Conservation (phyloP, 768 basidiomycete genomes). For the Trametes elegans region DNA sequence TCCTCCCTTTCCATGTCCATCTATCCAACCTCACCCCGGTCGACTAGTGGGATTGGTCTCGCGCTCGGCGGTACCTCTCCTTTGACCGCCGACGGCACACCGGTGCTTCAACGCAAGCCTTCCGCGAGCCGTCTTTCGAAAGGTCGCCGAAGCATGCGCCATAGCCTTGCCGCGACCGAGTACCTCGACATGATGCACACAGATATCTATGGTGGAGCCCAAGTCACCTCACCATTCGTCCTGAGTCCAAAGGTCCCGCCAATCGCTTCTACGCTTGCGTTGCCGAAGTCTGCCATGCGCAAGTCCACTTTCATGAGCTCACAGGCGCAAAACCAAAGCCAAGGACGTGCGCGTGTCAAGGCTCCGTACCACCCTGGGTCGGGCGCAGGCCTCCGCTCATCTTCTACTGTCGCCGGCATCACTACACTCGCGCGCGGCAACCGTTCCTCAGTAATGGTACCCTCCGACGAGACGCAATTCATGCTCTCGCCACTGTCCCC, state of each 20-base stretch:
- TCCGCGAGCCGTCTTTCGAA: constrained; percentile 21
- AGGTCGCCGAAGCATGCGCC: constrained; percentile 26
- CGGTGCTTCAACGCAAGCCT: constrained; percentile 24
- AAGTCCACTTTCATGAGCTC: constrained; percentile 19
- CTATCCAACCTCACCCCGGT: constrained; percentile 44
- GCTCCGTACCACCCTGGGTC: constrained; percentile 57
- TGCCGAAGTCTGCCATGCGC: constrained; percentile 22
- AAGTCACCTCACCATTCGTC: constrained; percentile 41
- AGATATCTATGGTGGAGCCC: constrained; percentile 54
- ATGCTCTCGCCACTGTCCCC: constrained; percentile 31
- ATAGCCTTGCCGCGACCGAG: constrained; percentile 26
- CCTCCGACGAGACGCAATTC: constrained; percentile 35
- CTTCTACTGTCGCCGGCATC: constrained; percentile 36
- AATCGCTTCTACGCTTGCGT: constrained; percentile 22
- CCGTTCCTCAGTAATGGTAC: constrained; percentile 27
- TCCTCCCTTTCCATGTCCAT: constrained; percentile 46
- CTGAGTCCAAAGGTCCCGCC: constrained; percentile 22
- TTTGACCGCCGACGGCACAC: constrained; percentile 25
- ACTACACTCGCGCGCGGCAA: constrained; percentile 20
- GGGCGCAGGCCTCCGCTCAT: constrained; percentile 49
- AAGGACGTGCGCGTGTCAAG: constrained; percentile 61
- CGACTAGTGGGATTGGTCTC: constrained; percentile 22
- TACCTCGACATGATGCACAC: constrained; percentile 12
- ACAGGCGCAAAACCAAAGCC: constrained; percentile 6
- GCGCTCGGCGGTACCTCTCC: constrained; percentile 23